These are phyloP conservation scores for Trichophyton equinum DNA, from an alignment of 2,329 filamentous ascomycete species.

Conservation along the genomic window DNA sequence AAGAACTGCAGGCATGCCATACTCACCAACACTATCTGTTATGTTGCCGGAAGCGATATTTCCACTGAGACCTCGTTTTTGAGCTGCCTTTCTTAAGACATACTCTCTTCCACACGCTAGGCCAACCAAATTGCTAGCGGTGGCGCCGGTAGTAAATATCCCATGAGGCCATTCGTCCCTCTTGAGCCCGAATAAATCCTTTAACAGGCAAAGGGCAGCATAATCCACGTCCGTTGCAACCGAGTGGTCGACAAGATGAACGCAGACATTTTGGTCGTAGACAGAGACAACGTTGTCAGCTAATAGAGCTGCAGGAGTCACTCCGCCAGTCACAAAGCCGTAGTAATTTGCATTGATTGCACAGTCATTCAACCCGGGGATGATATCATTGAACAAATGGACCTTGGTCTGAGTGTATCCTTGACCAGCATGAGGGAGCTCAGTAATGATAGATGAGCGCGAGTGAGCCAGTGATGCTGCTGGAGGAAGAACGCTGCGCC, in stretches of 20 bases:
- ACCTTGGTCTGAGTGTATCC: slow-evolving; percentile 22
- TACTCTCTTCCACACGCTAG: slow-evolving; percentile 59
- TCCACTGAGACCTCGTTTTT: slow-evolving; percentile 16
- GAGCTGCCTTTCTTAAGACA: slow-evolving; percentile 32
- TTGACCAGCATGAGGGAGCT: slow-evolving; percentile 20
- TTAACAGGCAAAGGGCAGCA: slow-evolving; percentile 55
- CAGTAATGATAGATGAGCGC: slow-evolving; percentile 22
- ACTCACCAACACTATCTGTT: slow-evolving; percentile 46
- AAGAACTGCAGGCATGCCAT: slow-evolving; percentile 58
- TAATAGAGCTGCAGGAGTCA: slow-evolving; percentile 63
- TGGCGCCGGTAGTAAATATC: slow-evolving; percentile 67
- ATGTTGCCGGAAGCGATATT: neutral
- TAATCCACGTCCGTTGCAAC: slow-evolving; percentile 67
- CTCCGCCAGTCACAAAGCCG: slow-evolving; percentile 77
- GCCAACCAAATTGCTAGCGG: slow-evolving; percentile 52
- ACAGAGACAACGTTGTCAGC: slow-evolving; percentile 75
- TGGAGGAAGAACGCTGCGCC: slow-evolving; percentile 23
- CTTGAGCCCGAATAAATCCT: slow-evolving; percentile 52
- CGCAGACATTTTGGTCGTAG: slow-evolving; percentile 71
- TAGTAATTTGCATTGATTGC: slow-evolving; percentile 60
- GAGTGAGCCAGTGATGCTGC: slow-evolving; percentile 20
- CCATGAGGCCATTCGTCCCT: slow-evolving; percentile 52
- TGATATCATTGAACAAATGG: slow-evolving; percentile 32
- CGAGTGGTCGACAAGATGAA: slow-evolving; percentile 66
- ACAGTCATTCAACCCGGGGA: slow-evolving; percentile 51